A percentile compares a stretch with the other conserved stretches of the same genome.
These are phyloP conservation scores for Spergularia bocconei DNA, from an alignment of 148 eudicot genomes.

Conservation along the genomic window DNA sequence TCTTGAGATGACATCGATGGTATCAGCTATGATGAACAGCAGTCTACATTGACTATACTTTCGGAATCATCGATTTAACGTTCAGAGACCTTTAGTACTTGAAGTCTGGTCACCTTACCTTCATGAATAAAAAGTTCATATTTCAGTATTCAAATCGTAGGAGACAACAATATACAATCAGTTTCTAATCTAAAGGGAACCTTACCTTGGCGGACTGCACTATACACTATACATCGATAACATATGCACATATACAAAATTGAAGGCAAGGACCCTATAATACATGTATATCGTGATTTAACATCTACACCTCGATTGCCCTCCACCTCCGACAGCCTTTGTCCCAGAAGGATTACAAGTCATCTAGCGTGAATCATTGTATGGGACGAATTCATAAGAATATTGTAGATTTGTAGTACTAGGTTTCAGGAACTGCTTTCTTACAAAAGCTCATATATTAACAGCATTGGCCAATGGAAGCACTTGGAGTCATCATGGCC, in stretches of 20 bases:
- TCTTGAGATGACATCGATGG: neutral
- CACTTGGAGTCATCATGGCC: slow-evolving; percentile 49
- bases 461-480: neutral
- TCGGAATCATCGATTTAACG: neutral
- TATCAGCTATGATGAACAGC: no score
- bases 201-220: no score
- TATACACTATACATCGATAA: slow-evolving; percentile 15
- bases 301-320: neutral
- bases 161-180: no score
- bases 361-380: no score
- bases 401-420: neutral
- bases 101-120: no score
- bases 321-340: no score
- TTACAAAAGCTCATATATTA: neutral
- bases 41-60: neutral
- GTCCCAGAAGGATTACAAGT: no score
- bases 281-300: neutral
- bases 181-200: no score
- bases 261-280: neutral
- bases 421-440: neutral
- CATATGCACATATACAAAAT: neutral
- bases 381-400: neutral
- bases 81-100: neutral
- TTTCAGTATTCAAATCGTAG: no score
- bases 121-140: no score